Evolutionary conservation across 1,284 basidiomycete species (phyloP).

Genomic region (Nidula niveotomentosa): DNA sequence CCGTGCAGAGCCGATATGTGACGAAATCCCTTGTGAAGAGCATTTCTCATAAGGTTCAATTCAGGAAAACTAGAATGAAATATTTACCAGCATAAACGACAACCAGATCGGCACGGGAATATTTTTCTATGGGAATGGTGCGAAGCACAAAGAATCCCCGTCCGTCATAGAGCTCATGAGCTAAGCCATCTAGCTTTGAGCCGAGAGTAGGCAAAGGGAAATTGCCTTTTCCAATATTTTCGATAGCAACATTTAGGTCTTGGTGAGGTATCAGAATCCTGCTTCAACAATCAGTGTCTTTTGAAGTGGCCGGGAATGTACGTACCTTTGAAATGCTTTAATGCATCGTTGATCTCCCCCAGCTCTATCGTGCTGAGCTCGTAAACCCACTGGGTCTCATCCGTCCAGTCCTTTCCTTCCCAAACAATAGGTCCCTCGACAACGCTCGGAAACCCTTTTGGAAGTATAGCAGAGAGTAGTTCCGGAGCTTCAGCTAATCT

Average conservation of each 20-base stretch:
- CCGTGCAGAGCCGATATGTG: conserved; percentile 37
- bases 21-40: conserved; percentile 32
- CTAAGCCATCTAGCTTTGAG: conserved; percentile 22
- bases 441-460: conserved; percentile 28
- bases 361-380: conserved; percentile 19
- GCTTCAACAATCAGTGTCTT: not conserved
- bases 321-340: conserved; percentile 25
- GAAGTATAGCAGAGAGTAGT: conserved; percentile 24
- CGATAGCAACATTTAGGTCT: conserved; percentile 27
- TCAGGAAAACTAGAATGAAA: not conserved
- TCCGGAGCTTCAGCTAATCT: conserved; percentile 26
- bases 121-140: conserved; percentile 33
- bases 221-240: conserved; percentile 25
- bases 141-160: conserved; percentile 40
- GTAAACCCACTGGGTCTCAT: conserved; percentile 32
- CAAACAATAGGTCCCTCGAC: conserved; percentile 31
- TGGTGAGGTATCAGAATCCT: not conserved
- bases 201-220: conserved; percentile 35
- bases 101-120: conserved; percentile 29
- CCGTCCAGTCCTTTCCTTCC: conserved; percentile 33
- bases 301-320: not conserved
- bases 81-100: conserved; percentile 32
- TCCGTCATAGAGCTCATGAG: conserved; percentile 33
- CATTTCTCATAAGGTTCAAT: conserved; percentile 8
- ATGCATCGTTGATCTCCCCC: conserved; percentile 28